phyloP scores from a whole-genome alignment of 495 filamentous ascomycete genomes.

The Neurospora sp. region DNA sequence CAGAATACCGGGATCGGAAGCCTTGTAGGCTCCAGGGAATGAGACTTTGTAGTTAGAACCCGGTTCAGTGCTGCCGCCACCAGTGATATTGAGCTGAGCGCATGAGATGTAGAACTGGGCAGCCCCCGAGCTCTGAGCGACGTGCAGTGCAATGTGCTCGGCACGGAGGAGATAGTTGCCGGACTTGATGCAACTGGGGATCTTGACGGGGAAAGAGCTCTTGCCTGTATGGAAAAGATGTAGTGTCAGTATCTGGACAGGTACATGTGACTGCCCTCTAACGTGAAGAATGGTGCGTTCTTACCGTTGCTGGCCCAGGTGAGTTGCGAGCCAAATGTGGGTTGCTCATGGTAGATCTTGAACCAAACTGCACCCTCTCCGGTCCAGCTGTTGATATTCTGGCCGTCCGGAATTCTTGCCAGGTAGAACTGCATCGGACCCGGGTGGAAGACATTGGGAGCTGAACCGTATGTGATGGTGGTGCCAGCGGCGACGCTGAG shows the following conservation, averaged over 20 bases:
- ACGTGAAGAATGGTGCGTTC: neutral
- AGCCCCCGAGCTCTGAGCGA: conserved; percentile 30
- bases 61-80: conserved; percentile 29
- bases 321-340: conserved; percentile 26
- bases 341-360: conserved; percentile 43
- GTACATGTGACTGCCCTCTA: neutral
- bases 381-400: conserved; percentile 32
- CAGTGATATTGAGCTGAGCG: conserved; percentile 30
- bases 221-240: conserved; percentile 17
- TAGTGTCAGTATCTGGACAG: neutral
- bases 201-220: conserved; percentile 23
- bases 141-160: conserved; percentile 48
- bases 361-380: conserved; percentile 42
- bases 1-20: conserved; percentile 31
- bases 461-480: conserved; percentile 32
- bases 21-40: conserved; percentile 32
- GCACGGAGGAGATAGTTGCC: conserved; percentile 51
- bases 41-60: conserved; percentile 20
- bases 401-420: conserved; percentile 36
- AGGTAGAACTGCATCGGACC: conserved; percentile 37
- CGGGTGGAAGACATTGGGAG: conserved; percentile 34
- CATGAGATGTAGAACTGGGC: conserved; percentile 44
- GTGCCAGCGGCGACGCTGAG: conserved; percentile 32
- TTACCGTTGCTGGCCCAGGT: conserved; percentile 31
- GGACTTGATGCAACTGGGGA: conserved; percentile 37